phyloP scores from a whole-genome alignment of 371 early-diverging fungal species.

The Mucor plumbeus region DNA sequence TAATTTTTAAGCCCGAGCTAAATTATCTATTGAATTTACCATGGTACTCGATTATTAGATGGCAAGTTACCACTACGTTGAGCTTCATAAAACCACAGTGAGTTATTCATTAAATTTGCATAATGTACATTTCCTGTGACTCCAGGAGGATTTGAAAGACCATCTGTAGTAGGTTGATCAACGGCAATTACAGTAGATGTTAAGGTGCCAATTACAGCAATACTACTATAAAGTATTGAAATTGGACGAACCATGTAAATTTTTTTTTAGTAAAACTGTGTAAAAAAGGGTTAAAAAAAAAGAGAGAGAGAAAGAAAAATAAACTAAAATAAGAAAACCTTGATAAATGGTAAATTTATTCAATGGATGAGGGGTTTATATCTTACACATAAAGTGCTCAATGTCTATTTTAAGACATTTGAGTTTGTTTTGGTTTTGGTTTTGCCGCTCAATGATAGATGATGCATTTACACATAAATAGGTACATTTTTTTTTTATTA shows the following conservation, averaged over 20 bases:
- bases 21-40: slow-evolving; percentile 38
- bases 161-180: slow-evolving; percentile 23
- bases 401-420: slow-evolving; percentile 20
- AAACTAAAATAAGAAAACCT: not conserved
- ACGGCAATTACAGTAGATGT: slow-evolving; percentile 2
- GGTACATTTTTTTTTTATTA: not conserved
- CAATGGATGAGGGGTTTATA: slow-evolving; percentile 11
- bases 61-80: slow-evolving; percentile 64
- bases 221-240: slow-evolving; percentile 10
- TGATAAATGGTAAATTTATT: slow-evolving; percentile 1
- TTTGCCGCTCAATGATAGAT: not conserved
- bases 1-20: not conserved
- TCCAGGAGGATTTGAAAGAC: slow-evolving; percentile 24
- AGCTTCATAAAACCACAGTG: slow-evolving; percentile 63
- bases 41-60: slow-evolving; percentile 54
- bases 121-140: slow-evolving; percentile 35
- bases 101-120: slow-evolving; percentile 40
- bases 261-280: not conserved
- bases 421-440: not conserved
- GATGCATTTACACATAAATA: not conserved
- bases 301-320: no score
- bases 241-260: not conserved
- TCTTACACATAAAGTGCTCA: not conserved
- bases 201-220: slow-evolving; percentile 1
- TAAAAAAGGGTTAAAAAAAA: not conserved